Percentiles rank a stretch among this genome's conserved stretches.
These are phyloP conservation scores for Nitzschia sp. DNA, from an alignment of 108 stramenopile species.

Conservation along the genomic window DNA sequence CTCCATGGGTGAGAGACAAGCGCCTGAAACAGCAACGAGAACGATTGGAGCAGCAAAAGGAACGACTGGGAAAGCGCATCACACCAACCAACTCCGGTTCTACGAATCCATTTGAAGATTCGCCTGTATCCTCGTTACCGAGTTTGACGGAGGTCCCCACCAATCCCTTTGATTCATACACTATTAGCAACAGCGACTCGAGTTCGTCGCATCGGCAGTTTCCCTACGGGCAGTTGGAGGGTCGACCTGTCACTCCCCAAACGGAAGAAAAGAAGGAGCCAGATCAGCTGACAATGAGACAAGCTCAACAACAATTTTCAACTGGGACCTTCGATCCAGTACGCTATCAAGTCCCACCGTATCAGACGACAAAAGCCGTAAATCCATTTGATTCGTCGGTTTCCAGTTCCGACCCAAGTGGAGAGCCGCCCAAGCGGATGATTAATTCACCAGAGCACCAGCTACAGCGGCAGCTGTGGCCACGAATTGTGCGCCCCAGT, in stretches of 20 bases:
- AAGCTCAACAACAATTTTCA: neutral
- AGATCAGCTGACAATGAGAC: neutral
- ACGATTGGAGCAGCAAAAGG: constrained; percentile 5
- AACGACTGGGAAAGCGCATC: neutral
- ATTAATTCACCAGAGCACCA: no score
- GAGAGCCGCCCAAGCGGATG: no score
- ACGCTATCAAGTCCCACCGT: neutral
- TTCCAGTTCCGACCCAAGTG: neutral
- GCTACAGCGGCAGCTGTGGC: neutral
- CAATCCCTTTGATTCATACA: constrained; percentile 19
- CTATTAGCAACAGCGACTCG: constrained; percentile 5
- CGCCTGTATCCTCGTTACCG: neutral
- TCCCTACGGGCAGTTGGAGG: no score
- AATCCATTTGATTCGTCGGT: constrained; percentile 15
- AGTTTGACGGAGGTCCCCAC: neutral
- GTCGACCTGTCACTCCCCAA: neutral
- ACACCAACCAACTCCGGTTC: neutral
- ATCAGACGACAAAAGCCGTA: neutral
- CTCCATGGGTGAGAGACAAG: constrained; percentile 18
- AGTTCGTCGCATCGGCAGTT: constrained; percentile 5
- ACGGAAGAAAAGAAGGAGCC: neutral
- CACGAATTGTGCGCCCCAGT: constrained; percentile 1
- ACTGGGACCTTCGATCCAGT: neutral
- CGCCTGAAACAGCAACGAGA: constrained; percentile 1
- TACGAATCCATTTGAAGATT: constrained; percentile 14